A percentile compares a stretch with the other conserved stretches of the same genome.
These are phyloP conservation scores for Viola odorata DNA, from an alignment of 345 rosid species.

Conservation along the genomic window DNA sequence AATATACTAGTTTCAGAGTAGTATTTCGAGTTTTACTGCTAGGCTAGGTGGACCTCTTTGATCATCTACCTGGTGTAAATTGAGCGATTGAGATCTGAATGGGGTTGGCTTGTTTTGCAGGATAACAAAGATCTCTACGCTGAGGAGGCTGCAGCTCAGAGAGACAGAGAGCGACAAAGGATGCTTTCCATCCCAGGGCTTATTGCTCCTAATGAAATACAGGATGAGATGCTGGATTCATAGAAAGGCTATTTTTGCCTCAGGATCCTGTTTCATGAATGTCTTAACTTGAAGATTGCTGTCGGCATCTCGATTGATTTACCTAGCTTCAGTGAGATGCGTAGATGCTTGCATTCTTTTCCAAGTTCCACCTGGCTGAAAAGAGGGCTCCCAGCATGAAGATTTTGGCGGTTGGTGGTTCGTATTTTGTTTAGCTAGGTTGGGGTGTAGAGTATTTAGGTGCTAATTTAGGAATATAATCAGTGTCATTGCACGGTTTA, in stretches of 20 bases:
- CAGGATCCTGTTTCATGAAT: constrained; percentile 26
- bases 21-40: too few relatives aligned
- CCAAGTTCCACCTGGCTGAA: constrained; percentile 8
- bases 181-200: constrained; percentile 78
- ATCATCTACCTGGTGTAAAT: background rate
- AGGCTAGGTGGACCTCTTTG: background rate
- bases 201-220: constrained; percentile 66
- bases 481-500: constrained; percentile 27
- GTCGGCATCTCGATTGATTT: constrained; percentile 13
- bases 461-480: constrained; percentile 41
- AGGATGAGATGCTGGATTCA: constrained; percentile 78
- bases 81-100: background rate
- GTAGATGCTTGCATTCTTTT: constrained; percentile 21
- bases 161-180: constrained; percentile 62
- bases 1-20: background rate
- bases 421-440: constrained; percentile 22
- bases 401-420: constrained; percentile 21
- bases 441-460: constrained; percentile 45
- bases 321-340: constrained; percentile 16
- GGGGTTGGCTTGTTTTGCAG: constrained; percentile 23
- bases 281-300: constrained; percentile 16
- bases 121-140: constrained; percentile 79
- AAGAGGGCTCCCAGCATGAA: constrained; percentile 9
- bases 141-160: constrained; percentile 72
- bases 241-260: constrained; percentile 30